Conservation (phyloP, 768 basidiomycete species). For the Cystobasidium ongulense region DNA sequence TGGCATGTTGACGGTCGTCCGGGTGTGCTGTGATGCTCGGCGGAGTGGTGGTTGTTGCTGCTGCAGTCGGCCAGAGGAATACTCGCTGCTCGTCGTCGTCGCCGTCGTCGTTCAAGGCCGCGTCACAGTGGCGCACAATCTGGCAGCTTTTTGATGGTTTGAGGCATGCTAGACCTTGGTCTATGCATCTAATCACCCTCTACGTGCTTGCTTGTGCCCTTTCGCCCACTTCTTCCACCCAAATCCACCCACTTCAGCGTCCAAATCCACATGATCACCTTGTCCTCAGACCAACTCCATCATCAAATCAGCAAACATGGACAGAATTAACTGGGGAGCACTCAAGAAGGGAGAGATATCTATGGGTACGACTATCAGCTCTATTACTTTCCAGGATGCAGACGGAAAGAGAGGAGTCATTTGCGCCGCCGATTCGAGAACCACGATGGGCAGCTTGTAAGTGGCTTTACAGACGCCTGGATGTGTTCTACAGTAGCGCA, state of each 20-base stretch:
- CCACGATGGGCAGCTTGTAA: slow-evolving; percentile 93
- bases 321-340: slow-evolving; percentile 12
- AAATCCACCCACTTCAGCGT: too few species aligned
- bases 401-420: slow-evolving; percentile 59
- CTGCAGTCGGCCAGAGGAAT: too few species aligned
- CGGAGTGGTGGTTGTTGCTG: too few species aligned
- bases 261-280: not conserved
- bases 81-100: too few species aligned
- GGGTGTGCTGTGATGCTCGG: too few species aligned
- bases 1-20: too few species aligned
- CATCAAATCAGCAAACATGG: not conserved
- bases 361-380: slow-evolving; percentile 95
- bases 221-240: not conserved
- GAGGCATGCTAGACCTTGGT: too few species aligned
- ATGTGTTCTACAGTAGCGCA: not conserved
- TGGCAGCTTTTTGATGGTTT: too few species aligned
- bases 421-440: slow-evolving; percentile 92
- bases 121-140: too few species aligned
- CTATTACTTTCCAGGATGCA: slow-evolving; percentile 76
- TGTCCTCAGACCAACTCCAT: not conserved
- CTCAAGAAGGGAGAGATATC: slow-evolving; percentile 28
- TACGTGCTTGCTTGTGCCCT: not conserved
- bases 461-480: slow-evolving; percentile 50
- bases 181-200: too few species aligned
- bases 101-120: too few species aligned